These are phyloP conservation scores for Neurospora sp. DNA, from an alignment of 495 filamentous ascomycete species.

Conservation along the genomic window DNA sequence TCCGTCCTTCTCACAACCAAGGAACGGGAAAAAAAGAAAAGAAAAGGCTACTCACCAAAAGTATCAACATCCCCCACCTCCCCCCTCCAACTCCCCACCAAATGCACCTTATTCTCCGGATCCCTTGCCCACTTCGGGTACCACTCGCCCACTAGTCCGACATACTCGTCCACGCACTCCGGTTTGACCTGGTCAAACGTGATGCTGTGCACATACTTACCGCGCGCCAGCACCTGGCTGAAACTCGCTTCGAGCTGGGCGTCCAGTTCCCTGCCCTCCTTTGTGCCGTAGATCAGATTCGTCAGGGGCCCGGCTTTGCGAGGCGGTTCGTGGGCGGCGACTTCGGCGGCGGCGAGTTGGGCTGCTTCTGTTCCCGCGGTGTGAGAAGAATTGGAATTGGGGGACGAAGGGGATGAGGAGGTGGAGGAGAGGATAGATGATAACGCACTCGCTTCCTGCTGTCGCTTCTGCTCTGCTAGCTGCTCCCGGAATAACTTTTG, in stretches of 20 bases:
- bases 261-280: constrained; percentile 85
- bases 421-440: constrained; percentile 31
- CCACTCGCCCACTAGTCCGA: constrained; percentile 81
- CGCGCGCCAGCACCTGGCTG: constrained; percentile 83
- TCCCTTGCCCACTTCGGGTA: constrained; percentile 77
- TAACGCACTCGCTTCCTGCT: constrained; percentile 70
- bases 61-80: constrained; percentile 97
- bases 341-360: constrained; percentile 21
- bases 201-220: constrained; percentile 97
- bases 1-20: too few species aligned
- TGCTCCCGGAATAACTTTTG: constrained; percentile 82
- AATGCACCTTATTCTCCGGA: constrained; percentile 81
- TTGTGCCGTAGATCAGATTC: constrained; percentile 88
- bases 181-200: constrained; percentile 95
- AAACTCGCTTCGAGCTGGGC: constrained; percentile 92
- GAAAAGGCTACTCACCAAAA: constrained; percentile 55
- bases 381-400: constrained; percentile 23
- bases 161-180: constrained; percentile 90
- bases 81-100: constrained; percentile 96
- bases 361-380: constrained; percentile 37
- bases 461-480: constrained; percentile 65
- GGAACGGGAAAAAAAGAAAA: not conserved
- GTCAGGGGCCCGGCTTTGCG: constrained; percentile 45
- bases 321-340: constrained; percentile 27
- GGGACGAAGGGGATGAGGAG: constrained; percentile 25